A percentile compares a stretch with the other conserved stretches of the same genome.
Conservation (phyloP, 164 flowering plant genomes). For the Chloranthus sessilifolius region DNA sequence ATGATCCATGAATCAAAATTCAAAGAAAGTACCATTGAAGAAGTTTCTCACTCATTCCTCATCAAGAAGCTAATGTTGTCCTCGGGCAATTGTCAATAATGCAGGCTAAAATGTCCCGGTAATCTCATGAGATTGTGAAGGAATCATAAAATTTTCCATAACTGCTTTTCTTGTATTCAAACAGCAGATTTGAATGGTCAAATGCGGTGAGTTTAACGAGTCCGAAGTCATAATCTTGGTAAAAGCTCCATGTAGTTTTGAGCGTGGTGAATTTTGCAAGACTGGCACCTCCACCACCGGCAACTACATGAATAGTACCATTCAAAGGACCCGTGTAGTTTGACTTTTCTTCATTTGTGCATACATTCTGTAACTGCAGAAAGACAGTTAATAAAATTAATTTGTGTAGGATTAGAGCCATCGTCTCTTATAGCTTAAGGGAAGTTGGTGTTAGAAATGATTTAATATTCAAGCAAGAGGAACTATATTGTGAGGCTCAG, state of each 20-base stretch:
- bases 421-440: too few species aligned
- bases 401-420: too few species aligned
- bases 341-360: constrained; percentile 47
- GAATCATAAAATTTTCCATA: constrained; percentile 78
- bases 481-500: too few species aligned
- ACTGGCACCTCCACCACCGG: constrained; percentile 74
- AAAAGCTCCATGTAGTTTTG: constrained; percentile 65
- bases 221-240: constrained; percentile 64
- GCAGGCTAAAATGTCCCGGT: constrained; percentile 79
- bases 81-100: constrained; percentile 63
- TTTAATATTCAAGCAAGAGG: too few species aligned
- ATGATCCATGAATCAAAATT: too few species aligned
- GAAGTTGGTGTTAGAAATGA: too few species aligned
- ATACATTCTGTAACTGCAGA: constrained; percentile 44
- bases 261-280: constrained; percentile 46
- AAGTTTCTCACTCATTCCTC: neutral
- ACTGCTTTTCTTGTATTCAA: constrained; percentile 89
- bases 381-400: too few species aligned
- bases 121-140: constrained; percentile 66
- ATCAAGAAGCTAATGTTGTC: constrained; percentile 54
- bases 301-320: constrained; percentile 84
- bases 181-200: constrained; percentile 62
- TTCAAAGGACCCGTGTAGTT: constrained; percentile 53
- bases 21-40: too few species aligned
- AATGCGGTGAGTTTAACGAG: constrained; percentile 82